These are phyloP conservation scores for Aureobasidium sp. DNA, from an alignment of 2,329 filamentous ascomycete genomes.

Conservation along the genomic window DNA sequence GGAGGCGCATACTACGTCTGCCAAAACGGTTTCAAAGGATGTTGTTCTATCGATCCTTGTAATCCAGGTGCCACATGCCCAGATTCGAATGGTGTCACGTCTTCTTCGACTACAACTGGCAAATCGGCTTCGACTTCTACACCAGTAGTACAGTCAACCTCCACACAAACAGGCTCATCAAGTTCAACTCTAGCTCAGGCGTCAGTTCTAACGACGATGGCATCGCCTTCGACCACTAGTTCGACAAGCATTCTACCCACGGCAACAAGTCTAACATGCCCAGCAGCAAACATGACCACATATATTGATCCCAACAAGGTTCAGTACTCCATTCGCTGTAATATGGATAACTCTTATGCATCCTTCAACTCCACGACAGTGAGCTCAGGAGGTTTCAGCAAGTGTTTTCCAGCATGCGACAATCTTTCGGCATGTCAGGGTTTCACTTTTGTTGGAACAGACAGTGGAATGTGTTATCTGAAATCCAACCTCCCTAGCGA, in stretches of 20 bases:
- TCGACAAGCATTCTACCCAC: constrained; percentile 13
- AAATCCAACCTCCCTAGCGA: constrained; percentile 21
- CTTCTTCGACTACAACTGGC: not conserved
- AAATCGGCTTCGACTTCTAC: not conserved
- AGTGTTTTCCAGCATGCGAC: constrained; percentile 28
- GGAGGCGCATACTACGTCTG: constrained; percentile 22
- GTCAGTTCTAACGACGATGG: not conserved
- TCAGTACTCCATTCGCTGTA: constrained; percentile 26
- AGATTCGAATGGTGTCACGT: constrained; percentile 11
- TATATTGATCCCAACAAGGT: constrained; percentile 24
- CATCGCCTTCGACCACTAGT: not conserved
- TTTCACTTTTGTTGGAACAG: constrained; percentile 25
- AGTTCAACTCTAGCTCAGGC: not conserved
- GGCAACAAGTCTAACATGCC: constrained; percentile 22
- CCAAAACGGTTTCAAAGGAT: constrained; percentile 25
- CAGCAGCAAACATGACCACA: constrained; percentile 21
- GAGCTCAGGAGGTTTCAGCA: constrained; percentile 23
- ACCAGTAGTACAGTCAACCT: not conserved
- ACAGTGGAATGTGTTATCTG: constrained; percentile 26
- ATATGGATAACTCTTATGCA: constrained; percentile 22
- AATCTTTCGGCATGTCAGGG: constrained; percentile 22
- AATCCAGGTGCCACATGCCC: constrained; percentile 20
- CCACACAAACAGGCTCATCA: not conserved
- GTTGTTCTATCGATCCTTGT: constrained; percentile 25
- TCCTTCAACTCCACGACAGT: constrained; percentile 22